phyloP scores from a whole-genome alignment of 2,329 filamentous ascomycete species.

The Rhinocladiella similis region DNA sequence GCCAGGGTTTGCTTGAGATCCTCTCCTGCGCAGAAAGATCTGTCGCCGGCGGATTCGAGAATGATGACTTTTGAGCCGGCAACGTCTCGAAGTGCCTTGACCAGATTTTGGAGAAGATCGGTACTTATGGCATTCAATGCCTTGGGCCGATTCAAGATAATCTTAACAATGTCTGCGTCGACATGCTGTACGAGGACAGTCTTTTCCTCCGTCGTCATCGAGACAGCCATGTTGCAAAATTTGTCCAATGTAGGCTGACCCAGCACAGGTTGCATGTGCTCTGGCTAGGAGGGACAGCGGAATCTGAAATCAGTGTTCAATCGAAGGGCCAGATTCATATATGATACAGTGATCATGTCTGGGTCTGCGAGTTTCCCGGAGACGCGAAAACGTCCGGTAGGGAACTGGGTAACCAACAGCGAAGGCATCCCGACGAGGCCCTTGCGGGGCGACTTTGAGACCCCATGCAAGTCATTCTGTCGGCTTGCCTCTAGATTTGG shows the following conservation, averaged over 20 bases:
- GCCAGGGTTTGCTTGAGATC: conserved; percentile 18
- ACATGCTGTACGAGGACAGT: background rate
- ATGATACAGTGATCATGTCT: too few relatives aligned
- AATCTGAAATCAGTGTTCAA: too few relatives aligned
- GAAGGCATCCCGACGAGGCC: too few relatives aligned
- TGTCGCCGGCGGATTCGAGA: conserved; percentile 8
- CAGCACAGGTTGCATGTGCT: too few relatives aligned
- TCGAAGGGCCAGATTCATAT: too few relatives aligned
- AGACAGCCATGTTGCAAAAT: background rate
- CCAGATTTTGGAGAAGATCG: conserved; percentile 12
- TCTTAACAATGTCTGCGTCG: conserved; percentile 5
- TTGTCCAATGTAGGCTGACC: background rate
- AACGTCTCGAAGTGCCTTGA: background rate
- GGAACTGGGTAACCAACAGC: too few relatives aligned
- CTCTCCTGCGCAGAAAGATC: conserved; percentile 20
- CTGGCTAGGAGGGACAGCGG: too few relatives aligned
- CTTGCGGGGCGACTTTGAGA: too few relatives aligned
- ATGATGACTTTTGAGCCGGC: conserved; percentile 8
- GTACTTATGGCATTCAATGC: conserved; percentile 15
- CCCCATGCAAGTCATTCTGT: too few relatives aligned
- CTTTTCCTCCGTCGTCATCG: background rate
- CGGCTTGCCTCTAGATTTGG: too few relatives aligned
- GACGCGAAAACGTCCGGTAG: too few relatives aligned
- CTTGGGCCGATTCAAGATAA: conserved; percentile 12
- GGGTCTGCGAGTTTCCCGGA: too few relatives aligned